Base-by-base conservation (phyloP, 2,329 filamentous ascomycete genomes). In the Hypoxylon rubiginosum region DNA sequence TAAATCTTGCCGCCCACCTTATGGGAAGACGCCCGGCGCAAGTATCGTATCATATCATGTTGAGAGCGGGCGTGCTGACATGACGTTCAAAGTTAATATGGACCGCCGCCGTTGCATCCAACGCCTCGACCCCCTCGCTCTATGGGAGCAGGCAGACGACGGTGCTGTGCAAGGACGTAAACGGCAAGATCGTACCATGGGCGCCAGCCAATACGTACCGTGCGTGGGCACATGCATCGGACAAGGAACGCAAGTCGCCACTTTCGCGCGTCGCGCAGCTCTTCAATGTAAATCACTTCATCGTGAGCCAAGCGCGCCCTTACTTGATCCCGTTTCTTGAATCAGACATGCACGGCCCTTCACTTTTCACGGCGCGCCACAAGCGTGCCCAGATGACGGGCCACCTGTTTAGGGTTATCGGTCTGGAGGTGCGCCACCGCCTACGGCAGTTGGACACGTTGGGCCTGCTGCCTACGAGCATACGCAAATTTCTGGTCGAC, bases 201-300 rank as follows among this genome's bases (percentile, higher is more conserved):
- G 86, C 89, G 7, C 86, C 89, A 6, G 84, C 85, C 21, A 83
- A 90, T 64, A 87, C 88, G 55, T 92, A 92, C 75, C 86, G 84
- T n/a, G 87, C 91, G 46, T 92, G 90, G 86, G 89, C 89, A 4
- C 85, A 88, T 63, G 85, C 86, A 19, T 87, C 85, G 6, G 90
- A 91, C 77, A 85, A 85, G 45, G 90, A 92, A 67, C 88, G 88
- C 45, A 90, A 87, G 73, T 85, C 85, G 0, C 86, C 86, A 1
- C 85, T 96, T 1, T 85, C 88, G 58, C 88, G 92, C 41, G 90
- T 96, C 30, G 88, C 91, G 6, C 91, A 95, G 79, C 86, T 95
- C 10, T 96, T 96, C 85, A 97, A 97, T 76, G 92, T 97, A 57
- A 97, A 97, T 76, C 94, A 97, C 82, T 97, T 97, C 80, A 93